Evolutionary conservation across 352 stramenopile genomes (phyloP), one percentile per base, ranked within the genome.

Genomic region (Plasmopara halstedii): DNA sequence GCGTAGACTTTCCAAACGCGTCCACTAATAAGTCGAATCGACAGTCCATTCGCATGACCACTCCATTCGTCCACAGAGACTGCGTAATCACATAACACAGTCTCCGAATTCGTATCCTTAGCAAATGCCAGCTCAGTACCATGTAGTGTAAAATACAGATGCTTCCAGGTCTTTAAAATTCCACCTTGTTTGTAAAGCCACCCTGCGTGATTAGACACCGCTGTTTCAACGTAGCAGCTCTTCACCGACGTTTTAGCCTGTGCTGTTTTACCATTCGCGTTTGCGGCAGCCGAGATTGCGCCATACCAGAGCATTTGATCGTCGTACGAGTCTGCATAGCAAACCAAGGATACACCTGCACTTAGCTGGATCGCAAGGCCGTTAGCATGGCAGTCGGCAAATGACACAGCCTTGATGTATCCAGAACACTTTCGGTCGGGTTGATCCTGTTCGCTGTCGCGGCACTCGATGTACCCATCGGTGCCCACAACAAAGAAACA

Each of bases 241-340:
- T 92, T 92, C 45, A 92, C 63, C 0, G 64, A 67, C 15, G 64
- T 69, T 6, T 65, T 46, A 3, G 58, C 37, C 26, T 70, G 47
- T 1, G 61, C 56, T 3, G 60, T 56, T 44, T 73, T 70, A 39
- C 62, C 61, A 25, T 83, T 87, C 13, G 68, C 64, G 17, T 56
- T 68, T n/a, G 70, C 70, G 0, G 66, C 62, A 1, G 77, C 67
- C 6, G 82, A 79, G 34, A 91, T 81, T 14, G 75, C 76, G 0
- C 64, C 67, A 50, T 88, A 88, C 82, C 82, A 94, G 8, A 89
- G 62, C 75, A 88, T 88, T 42, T 76, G 65, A 42, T 89, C 78
- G 46, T 88, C 77, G 49, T 88, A 90, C 13, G 76, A 74, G 25
- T 89, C 74, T 0, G 79, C 70, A 41, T 91, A 88, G 41, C 85